A percentile compares a stretch with the other conserved stretches of the same genome.
Evolutionary conservation across 257 asterid genomes (phyloP).

Genomic region (Primulina huaijiensis): DNA sequence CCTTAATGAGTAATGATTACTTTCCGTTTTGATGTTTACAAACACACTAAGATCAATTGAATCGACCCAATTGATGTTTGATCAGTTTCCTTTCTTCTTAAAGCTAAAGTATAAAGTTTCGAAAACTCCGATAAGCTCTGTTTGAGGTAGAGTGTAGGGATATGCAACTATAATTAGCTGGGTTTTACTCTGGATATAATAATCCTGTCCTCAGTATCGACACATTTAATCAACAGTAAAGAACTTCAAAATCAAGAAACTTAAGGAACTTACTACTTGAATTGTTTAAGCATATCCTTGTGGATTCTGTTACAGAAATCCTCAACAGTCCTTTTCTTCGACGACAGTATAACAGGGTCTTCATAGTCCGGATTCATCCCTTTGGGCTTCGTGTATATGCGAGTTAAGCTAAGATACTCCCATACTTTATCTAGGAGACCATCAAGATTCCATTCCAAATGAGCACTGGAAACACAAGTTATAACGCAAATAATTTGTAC

Average conservation of each 20-base stretch:
- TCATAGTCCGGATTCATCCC: slow-evolving; percentile 99
- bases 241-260: not conserved
- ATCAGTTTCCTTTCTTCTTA: not conserved
- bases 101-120: not conserved
- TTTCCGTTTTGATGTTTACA: too few species aligned
- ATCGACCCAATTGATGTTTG: not conserved
- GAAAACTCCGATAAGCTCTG: not conserved
- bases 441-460: slow-evolving; percentile 98
- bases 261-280: slow-evolving; percentile 63
- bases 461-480: slow-evolving; percentile 60
- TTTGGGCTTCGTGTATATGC: slow-evolving; percentile 97
- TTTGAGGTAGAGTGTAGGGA: not conserved
- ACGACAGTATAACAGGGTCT: slow-evolving; percentile 93
- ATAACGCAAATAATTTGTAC: slow-evolving; percentile 19
- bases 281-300: slow-evolving; percentile 95
- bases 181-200: not conserved
- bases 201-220: not conserved
- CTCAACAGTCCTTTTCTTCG: slow-evolving; percentile 81
- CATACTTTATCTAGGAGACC: slow-evolving; percentile 92
- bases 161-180: not conserved
- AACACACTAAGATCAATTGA: too few species aligned
- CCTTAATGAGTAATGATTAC: not conserved
- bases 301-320: slow-evolving; percentile 91
- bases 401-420: slow-evolving; percentile 92
- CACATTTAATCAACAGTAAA: not conserved